Conservation (phyloP, 2,329 filamentous ascomycete genomes). For the Pseudopithomyces maydicus region DNA sequence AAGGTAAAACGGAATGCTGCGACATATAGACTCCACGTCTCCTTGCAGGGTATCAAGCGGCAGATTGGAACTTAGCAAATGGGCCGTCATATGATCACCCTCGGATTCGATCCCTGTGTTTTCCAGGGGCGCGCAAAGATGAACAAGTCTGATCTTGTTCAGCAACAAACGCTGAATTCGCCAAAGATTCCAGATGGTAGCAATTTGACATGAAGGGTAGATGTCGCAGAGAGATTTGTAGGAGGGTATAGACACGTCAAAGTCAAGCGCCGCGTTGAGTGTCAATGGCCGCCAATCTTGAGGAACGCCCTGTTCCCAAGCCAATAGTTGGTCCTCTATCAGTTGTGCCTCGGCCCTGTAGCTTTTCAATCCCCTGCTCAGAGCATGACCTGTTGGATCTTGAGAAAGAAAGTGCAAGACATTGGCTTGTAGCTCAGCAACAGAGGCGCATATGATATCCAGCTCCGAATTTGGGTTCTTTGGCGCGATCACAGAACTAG, state of each 20-base stretch:
- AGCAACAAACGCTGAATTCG: slow-evolving; percentile 4
- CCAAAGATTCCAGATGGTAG: slow-evolving; percentile 7
- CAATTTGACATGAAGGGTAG: slow-evolving; percentile 9
- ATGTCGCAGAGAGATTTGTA: background rate
- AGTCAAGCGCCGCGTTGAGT: background rate
- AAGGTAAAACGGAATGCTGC: slow-evolving; percentile 4
- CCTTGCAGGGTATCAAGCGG: background rate
- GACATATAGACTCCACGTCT: slow-evolving; percentile 5
- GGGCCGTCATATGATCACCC: no score
- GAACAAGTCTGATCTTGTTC: background rate
- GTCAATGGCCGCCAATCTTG: background rate
- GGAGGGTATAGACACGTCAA: background rate
- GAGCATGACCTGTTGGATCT: background rate
- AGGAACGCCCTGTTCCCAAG: slow-evolving; percentile 3
- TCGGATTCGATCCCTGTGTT: no score
- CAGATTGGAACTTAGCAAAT: no score
- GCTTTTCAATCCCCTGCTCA: background rate
- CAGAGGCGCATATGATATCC: background rate
- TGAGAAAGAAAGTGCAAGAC: background rate
- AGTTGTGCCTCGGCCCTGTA: background rate
- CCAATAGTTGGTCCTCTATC: slow-evolving; percentile 3
- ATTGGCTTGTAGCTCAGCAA: background rate
- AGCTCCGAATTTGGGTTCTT: background rate
- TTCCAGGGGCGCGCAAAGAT: no score
- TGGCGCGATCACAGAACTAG: no score